A percentile compares a stretch with the other conserved stretches of the same genome.
Evolutionary conservation across 2,329 filamentous ascomycete genomes (phyloP).

Genomic region (Metarhizium brunneum): DNA sequence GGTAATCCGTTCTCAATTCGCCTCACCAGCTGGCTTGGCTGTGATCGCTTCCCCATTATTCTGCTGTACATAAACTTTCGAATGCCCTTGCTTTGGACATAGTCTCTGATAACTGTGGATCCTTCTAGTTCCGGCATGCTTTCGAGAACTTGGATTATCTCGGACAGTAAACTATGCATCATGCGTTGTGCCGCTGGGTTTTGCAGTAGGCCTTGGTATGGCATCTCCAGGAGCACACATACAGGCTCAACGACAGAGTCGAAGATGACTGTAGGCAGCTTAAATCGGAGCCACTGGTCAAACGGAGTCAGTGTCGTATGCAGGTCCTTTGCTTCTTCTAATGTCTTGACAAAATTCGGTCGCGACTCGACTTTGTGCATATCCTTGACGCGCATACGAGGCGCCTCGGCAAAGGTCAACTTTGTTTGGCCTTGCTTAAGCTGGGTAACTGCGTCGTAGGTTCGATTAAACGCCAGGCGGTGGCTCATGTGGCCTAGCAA

Average conservation of each 20-base stretch:
- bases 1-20: constrained; percentile 50
- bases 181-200: constrained; percentile 57
- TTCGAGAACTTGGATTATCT: constrained; percentile 64
- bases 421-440: constrained; percentile 21
- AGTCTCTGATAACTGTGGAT: constrained; percentile 45
- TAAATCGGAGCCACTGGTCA: constrained; percentile 52
- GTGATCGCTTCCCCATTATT: constrained; percentile 35
- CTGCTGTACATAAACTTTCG: constrained; percentile 44
- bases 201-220: constrained; percentile 60
- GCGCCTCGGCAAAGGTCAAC: constrained; percentile 17
- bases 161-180: constrained; percentile 62
- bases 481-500: constrained; percentile 57
- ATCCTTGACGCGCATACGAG: constrained; percentile 8
- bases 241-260: constrained; percentile 72
- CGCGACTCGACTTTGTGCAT: constrained; percentile 11
- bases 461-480: constrained; percentile 32
- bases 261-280: constrained; percentile 71
- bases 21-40: constrained; percentile 55
- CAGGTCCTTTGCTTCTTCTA: constrained; percentile 14
- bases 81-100: constrained; percentile 50
- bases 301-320: constrained; percentile 14
- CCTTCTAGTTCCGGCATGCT: constrained; percentile 64
- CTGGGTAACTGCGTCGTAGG: constrained; percentile 29
- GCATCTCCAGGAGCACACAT: constrained; percentile 67
- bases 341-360: constrained; percentile 12